phyloP scores from a whole-genome alignment of 352 stramenopile species.

The Elongisporangium senticosum region DNA sequence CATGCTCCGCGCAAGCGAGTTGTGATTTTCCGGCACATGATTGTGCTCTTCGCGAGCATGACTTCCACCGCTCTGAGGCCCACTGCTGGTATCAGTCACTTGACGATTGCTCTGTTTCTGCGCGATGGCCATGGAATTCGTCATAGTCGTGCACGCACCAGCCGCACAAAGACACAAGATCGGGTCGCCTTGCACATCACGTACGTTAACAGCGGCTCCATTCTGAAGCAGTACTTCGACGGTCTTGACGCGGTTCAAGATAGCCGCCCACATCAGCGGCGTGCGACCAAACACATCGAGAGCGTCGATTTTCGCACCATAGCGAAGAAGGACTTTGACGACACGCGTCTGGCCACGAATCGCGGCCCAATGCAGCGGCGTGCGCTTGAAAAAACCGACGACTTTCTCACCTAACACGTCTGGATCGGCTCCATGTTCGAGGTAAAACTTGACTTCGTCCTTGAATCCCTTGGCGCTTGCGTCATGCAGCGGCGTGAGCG shows the following conservation, averaged over 20 bases:
- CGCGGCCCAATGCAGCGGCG: conserved; percentile 73
- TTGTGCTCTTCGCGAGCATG: neutral
- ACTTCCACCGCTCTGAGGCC: neutral
- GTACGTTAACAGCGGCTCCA: conserved; percentile 50
- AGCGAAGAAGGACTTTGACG: conserved; percentile 58
- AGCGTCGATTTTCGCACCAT: conserved; percentile 48
- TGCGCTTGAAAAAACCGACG: conserved; percentile 56
- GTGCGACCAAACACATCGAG: conserved; percentile 68
- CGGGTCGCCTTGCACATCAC: conserved; percentile 56
- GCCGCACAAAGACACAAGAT: conserved; percentile 64
- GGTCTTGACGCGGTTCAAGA: conserved; percentile 58
- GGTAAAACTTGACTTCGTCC: conserved; percentile 53
- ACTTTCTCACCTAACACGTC: conserved; percentile 70
- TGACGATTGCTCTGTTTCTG: conserved; percentile 1
- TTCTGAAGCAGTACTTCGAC: conserved; percentile 52
- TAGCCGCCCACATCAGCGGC: conserved; percentile 60
- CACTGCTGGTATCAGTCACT: neutral
- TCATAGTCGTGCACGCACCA: conserved; percentile 23
- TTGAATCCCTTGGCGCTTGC: conserved; percentile 49
- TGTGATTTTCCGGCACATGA: conserved; percentile 16
- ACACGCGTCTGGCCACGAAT: conserved; percentile 60
- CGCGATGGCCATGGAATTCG: conserved; percentile 3
- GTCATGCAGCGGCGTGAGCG: conserved; percentile 67
- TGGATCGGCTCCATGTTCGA: conserved; percentile 61
- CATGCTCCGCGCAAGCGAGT: conserved; percentile 25